Base-by-base conservation (phyloP, 2,329 filamentous ascomycete genomes). In the Aspergillus sp. region DNA sequence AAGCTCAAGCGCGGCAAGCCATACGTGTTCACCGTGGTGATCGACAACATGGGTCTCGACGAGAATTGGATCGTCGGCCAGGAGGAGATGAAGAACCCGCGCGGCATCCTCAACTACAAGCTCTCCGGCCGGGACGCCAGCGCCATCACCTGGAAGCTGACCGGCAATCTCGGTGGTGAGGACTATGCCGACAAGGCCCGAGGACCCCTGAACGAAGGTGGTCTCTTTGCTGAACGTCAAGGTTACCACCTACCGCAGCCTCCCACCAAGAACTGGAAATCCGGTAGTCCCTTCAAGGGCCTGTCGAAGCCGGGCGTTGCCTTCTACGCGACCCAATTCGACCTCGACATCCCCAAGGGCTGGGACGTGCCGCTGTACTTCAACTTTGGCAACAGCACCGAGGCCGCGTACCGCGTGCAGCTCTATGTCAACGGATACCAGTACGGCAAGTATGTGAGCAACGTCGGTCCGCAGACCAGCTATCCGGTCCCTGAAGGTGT, bases 351-450 rank as follows among this genome's bases (percentile, higher is more conserved):
- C 2, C 82, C 83, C 0, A 49, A 65, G 1, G 83, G 81, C 14
- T 86, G 82, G 71, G 84, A 87, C 64, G 79, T 86, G 24, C 83
- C 84, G 1, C 67, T 86, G 14, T 79, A 77, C 31, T 84, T 87
- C 67, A 75, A 75, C 1, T 84, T 86, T 60, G 68, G 66, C 1
- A 76, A 77, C 54, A 65, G 52, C 49, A 79, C 22, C 84, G 59
- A 88, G 84, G 31, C 61, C 11, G 72, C 77, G 6, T 90, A 88
- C 63, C 80, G 89, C 18, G 85, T 81, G 1, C 83, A 89, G 66
- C 75, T 92, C 6, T 92, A 84, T 68, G 86, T 92, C 49, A 92
- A 92, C 66, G 90, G 90, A 1, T 92, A 87, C 73, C 89, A 92
- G 71, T 92, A 87, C 63, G 86, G 85, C 2, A 87, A 87, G 69